phyloP scores from a whole-genome alignment of 345 rosid species.

The Sisymbrium altissimum region DNA sequence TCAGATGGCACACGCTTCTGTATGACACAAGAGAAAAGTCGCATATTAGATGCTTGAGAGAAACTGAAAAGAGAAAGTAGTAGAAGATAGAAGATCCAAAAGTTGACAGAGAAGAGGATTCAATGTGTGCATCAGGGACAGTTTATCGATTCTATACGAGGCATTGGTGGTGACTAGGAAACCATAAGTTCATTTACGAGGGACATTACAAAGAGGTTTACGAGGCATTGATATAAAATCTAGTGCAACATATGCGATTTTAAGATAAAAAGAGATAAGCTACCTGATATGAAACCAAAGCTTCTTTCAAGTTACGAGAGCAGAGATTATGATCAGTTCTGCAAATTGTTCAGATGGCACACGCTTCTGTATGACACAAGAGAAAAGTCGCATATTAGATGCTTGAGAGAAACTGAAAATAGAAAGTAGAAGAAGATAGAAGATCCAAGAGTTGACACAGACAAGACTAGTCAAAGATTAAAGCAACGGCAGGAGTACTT shows the following conservation, averaged over 20 bases:
- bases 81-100: neutral
- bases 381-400: neutral
- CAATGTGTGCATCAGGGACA: too few species aligned
- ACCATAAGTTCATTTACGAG: too few species aligned
- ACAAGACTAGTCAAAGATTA: neutral
- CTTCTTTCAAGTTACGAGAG: conserved; percentile 85
- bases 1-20: conserved; percentile 81
- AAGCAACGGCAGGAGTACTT: neutral
- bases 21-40: conserved; percentile 3
- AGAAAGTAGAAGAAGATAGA: neutral
- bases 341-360: conserved; percentile 83
- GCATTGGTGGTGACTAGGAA: too few species aligned
- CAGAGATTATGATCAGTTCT: conserved; percentile 77
- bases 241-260: too few species aligned
- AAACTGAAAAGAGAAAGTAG: neutral
- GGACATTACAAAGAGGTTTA: too few species aligned
- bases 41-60: neutral
- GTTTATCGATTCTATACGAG: too few species aligned
- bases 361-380: conserved; percentile 53
- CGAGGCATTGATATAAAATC: too few species aligned
- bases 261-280: neutral
- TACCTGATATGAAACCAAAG: conserved; percentile 92
- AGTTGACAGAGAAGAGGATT: too few species aligned
- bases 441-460: neutral
- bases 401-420: neutral